A percentile compares a stretch with the other conserved stretches of the same genome.
Evolutionary conservation across 805 yeast genomes (phyloP).

Genomic region (Candida nanaspora): DNA sequence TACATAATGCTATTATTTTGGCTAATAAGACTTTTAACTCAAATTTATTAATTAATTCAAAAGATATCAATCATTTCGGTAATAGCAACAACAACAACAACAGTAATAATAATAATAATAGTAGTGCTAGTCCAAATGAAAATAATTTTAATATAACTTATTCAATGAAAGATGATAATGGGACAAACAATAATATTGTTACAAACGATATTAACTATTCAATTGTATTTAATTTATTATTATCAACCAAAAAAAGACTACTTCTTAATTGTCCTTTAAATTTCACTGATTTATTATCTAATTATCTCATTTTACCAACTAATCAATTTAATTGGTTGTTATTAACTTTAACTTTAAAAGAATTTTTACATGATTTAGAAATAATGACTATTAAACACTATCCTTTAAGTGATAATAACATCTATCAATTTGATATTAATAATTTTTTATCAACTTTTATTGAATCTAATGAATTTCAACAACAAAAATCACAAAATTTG

Average conservation of each 20-base stretch:
- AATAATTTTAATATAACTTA: slow-evolving; percentile 13
- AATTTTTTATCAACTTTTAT: not conserved
- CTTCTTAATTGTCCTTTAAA: slow-evolving; percentile 44
- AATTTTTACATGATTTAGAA: slow-evolving; percentile 27
- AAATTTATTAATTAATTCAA: slow-evolving; percentile 1
- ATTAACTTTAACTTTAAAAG: slow-evolving; percentile 38
- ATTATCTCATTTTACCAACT: slow-evolving; percentile 37
- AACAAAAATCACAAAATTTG: not conserved
- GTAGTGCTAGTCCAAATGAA: slow-evolving; percentile 5
- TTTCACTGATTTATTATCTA: slow-evolving; percentile 39
- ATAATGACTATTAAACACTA: slow-evolving; percentile 14
- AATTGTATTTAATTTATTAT: slow-evolving; percentile 25
- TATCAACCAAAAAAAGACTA: slow-evolving; percentile 39
- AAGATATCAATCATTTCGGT: slow-evolving; percentile 5
- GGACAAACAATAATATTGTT: too few species aligned
- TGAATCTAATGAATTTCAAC: slow-evolving; percentile 1
- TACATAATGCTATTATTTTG: slow-evolving; percentile 48
- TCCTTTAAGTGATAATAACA: slow-evolving; percentile 10
- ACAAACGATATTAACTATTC: too few species aligned
- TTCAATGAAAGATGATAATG: too few species aligned
- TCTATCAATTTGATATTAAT: slow-evolving; percentile 16
- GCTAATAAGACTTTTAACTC: slow-evolving; percentile 36
- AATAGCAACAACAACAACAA: not conserved
- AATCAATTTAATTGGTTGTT: slow-evolving; percentile 36
- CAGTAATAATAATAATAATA: slow-evolving; percentile 5